Evolutionary conservation across 192 early-diverging fungal species (phyloP).

Genomic region (Mortierella antarctica): DNA sequence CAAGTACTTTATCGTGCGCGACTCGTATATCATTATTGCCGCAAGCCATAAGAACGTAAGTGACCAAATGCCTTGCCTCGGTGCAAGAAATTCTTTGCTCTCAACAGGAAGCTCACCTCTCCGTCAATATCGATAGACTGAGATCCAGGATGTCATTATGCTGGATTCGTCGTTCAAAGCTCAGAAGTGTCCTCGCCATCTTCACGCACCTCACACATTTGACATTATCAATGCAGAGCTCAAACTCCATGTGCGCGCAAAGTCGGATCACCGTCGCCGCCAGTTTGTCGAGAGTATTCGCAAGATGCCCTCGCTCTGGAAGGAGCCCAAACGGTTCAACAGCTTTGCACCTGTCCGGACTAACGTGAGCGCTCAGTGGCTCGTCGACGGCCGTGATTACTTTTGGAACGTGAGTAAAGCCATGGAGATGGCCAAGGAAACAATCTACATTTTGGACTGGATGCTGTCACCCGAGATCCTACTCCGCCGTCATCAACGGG

Average conservation of each 20-base stretch:
- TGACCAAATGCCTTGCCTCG: background rate
- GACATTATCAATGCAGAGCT: slow-evolving; percentile 69
- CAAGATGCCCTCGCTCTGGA: slow-evolving; percentile 66
- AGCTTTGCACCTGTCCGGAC: slow-evolving; percentile 81
- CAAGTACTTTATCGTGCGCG: slow-evolving; percentile 78
- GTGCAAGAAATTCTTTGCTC: background rate
- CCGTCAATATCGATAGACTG: slow-evolving; percentile 21
- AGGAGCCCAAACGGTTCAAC: slow-evolving; percentile 67
- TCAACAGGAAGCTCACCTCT: background rate
- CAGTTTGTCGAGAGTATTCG: slow-evolving; percentile 71
- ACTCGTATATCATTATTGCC: slow-evolving; percentile 63
- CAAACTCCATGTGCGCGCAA: slow-evolving; percentile 70
- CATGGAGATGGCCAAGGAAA: slow-evolving; percentile 73
- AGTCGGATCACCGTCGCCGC: slow-evolving; percentile 69
- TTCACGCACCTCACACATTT: slow-evolving; percentile 56
- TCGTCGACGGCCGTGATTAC: slow-evolving; percentile 82
- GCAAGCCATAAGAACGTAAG: slow-evolving; percentile 58
- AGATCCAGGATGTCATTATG: slow-evolving; percentile 58
- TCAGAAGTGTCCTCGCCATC: slow-evolving; percentile 34
- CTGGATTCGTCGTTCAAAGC: slow-evolving; percentile 54
- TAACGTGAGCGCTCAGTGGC: slow-evolving; percentile 69
- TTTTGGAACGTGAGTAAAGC: slow-evolving; percentile 78
- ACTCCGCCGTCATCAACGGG: slow-evolving; percentile 70
- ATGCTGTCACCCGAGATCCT: slow-evolving; percentile 79
- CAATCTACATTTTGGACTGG: slow-evolving; percentile 83